Percentiles rank a stretch among this genome's conserved stretches.
Conservation (phyloP, 495 filamentous ascomycete species). For the Antarctomyces pellizariae region DNA sequence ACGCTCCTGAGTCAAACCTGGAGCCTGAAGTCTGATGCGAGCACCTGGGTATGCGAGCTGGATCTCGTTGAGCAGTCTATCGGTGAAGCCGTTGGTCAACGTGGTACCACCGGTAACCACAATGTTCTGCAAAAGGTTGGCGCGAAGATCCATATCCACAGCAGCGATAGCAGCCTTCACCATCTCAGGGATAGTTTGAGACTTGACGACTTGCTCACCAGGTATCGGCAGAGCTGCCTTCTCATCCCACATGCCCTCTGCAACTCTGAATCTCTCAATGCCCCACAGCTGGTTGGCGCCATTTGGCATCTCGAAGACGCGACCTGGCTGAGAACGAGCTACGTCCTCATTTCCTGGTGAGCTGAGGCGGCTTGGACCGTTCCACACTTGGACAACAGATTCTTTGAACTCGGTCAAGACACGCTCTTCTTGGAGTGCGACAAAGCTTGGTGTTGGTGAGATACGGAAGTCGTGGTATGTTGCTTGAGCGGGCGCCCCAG, state of each 20-base stretch:
- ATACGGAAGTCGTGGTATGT: conserved; percentile 40
- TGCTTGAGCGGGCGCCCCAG: conserved; percentile 53
- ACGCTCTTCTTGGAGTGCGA: conserved; percentile 69
- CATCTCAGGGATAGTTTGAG: conserved; percentile 55
- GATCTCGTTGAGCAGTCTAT: conserved; percentile 68
- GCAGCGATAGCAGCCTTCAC: conserved; percentile 52
- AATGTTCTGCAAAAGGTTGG: conserved; percentile 63
- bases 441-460: conserved; percentile 48
- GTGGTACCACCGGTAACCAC: conserved; percentile 77
- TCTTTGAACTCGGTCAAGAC: conserved; percentile 93
- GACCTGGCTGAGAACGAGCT: conserved; percentile 36
- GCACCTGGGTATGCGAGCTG: conserved; percentile 54
- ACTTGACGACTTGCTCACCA: conserved; percentile 23
- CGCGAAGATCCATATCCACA: conserved; percentile 76
- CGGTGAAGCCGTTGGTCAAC: conserved; percentile 70
- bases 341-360: conserved; percentile 43
- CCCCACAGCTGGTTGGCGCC: conserved; percentile 87
- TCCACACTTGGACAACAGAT: conserved; percentile 82
- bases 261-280: conserved; percentile 57
- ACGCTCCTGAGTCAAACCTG: conserved; percentile 66
- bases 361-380: conserved; percentile 42
- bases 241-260: conserved; percentile 75
- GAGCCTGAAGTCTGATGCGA: conserved; percentile 60
- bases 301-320: conserved; percentile 90
- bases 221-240: conserved; percentile 30